Base-by-base conservation (phyloP, 305 asterid genomes). In the Fraxinus platypoda region DNA sequence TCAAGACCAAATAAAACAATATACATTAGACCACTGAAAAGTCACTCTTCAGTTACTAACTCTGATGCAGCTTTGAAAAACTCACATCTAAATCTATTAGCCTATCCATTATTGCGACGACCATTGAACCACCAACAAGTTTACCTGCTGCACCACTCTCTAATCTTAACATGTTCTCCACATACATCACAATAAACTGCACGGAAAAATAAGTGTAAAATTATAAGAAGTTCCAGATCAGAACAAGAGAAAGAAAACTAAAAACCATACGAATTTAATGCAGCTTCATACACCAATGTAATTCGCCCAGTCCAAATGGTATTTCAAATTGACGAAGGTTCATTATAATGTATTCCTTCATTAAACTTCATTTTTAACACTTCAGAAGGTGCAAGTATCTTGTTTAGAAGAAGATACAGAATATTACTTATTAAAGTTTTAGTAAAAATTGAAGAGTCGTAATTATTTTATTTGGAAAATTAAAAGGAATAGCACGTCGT, bases 51-150 rank as follows among this genome's bases (percentile, higher is more conserved):
- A 25, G 33, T 59, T 26, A 66, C 71, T 1, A 82, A 49, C 28
- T 21, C 59, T 28, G 26, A 43, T 57, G 5, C 31, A 66, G 74
- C 19, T 17, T 66, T 77, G 81, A 62, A 25, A 17, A 83, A 94
- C 98, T 92, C 84, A 96, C 98, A 90, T 96, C 99, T 90, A 96
- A 85, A 64, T 94, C 98, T 78, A 91, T 81, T 35, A 96, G 91
- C 82, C 89, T 86, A 85, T 96, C 98, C 80, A 94, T 81, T 41
- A 94, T 38, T 7, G 91, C 88, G 35, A 88, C 81, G 62, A 96
- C 88, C 91, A 91, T 84, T 11, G 91, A 80, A 84, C 91, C 91
- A 85, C 99, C 95, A 81, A 96, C 87, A 81, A 88, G 89, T 79
- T 88, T 90, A 66, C 97, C 95, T 72, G 93, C 79, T 11, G 79